phyloP scores from a whole-genome alignment of 257 asterid species.

The Ajuga chamaepitys region DNA sequence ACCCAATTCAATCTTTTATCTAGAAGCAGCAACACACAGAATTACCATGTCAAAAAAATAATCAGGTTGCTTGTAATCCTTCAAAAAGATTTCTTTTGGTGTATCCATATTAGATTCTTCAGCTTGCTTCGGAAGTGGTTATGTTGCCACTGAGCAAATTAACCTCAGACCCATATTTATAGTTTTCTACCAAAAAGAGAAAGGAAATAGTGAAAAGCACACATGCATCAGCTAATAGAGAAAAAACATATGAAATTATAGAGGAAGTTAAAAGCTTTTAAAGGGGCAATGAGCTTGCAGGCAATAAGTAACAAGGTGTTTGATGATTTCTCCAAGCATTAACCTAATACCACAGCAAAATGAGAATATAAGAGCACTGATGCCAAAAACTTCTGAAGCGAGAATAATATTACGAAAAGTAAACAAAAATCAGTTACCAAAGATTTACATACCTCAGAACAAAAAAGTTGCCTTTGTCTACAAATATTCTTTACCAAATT shows the following conservation, averaged over 20 bases:
- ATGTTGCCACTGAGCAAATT: constrained; percentile 83
- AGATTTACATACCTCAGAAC: constrained; percentile 43
- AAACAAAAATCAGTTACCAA: background rate
- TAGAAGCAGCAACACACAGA: background rate
- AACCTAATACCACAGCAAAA: constrained; percentile 32
- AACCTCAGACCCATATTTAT: constrained; percentile 37
- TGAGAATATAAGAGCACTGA: background rate
- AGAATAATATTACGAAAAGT: background rate
- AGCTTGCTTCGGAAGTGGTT: constrained; percentile 44
- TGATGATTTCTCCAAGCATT: constrained; percentile 32
- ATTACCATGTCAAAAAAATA: constrained; percentile 75
- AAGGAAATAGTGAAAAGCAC: constrained; percentile 10
- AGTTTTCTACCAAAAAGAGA: too few species aligned
- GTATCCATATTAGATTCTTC: constrained; percentile 71
- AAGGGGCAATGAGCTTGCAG: constrained; percentile 39
- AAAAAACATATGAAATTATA: background rate
- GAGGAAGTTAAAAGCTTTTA: background rate
- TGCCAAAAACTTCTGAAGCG: background rate
- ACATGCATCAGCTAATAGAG: constrained; percentile 2
- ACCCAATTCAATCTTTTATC: background rate
- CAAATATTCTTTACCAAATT: constrained; percentile 33
- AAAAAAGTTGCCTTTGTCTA: constrained; percentile 25
- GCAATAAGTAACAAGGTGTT: constrained; percentile 20
- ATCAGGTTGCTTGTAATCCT: constrained; percentile 91
- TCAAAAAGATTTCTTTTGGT: constrained; percentile 82